phyloP scores from a whole-genome alignment of 331 rosid genomes.

The Quercus phellos region DNA sequence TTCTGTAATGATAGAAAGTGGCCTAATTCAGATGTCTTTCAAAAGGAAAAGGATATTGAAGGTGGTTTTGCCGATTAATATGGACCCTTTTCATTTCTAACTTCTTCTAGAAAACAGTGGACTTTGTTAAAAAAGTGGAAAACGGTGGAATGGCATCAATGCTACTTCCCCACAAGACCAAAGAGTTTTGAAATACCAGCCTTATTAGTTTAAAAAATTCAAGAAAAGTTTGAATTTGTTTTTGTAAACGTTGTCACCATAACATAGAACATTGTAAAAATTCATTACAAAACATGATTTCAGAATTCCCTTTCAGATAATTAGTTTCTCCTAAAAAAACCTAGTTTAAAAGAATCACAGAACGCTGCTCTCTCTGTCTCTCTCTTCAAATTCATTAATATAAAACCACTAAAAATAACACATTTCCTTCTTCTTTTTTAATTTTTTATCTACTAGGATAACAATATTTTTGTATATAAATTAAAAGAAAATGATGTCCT shows the following conservation, averaged over 20 bases:
- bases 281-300: background rate
- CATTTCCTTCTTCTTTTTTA: background rate
- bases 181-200: background rate
- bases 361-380: background rate
- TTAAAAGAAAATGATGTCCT: too few species aligned
- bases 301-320: background rate
- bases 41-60: constrained; percentile 12
- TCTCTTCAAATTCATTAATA: background rate
- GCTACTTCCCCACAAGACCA: background rate
- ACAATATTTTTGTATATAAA: too few species aligned
- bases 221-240: too few species aligned
- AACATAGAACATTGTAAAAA: too few species aligned
- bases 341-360: too few species aligned
- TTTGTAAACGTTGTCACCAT: too few species aligned
- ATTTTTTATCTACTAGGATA: too few species aligned
- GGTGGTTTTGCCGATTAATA: background rate
- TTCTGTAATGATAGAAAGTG: constrained; percentile 15
- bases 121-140: background rate
- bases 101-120: background rate
- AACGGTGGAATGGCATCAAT: background rate
- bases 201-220: background rate
- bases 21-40: constrained; percentile 16
- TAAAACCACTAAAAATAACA: background rate
- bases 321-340: background rate
- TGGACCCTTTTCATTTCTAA: background rate